Percentiles rank a stretch among this genome's conserved stretches.
Evolutionary conservation across 1,284 basidiomycete genomes (phyloP).

Genomic region (Ganoderma sp.): DNA sequence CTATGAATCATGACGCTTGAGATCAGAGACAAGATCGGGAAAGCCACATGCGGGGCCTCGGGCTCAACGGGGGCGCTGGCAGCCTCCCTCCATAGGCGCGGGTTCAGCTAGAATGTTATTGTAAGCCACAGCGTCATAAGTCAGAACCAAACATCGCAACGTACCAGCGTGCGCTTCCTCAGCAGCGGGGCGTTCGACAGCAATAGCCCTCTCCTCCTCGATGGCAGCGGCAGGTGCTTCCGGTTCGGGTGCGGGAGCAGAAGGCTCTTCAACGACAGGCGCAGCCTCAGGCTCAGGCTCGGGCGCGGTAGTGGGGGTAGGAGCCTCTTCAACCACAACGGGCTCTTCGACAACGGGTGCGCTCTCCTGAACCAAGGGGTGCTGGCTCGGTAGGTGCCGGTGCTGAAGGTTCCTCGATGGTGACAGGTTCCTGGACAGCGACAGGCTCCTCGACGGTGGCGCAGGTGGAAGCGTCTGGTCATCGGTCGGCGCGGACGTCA

Average conservation of each 20-base stretch:
- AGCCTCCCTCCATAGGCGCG: neutral
- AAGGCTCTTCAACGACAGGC: neutral
- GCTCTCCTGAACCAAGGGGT: constrained; percentile 12
- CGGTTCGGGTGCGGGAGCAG: neutral
- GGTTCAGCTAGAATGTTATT: neutral
- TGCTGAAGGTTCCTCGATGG: neutral
- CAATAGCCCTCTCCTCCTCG: neutral
- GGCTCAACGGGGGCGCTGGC: neutral
- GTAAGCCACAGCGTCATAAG: neutral
- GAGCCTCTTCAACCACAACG: constrained; percentile 13
- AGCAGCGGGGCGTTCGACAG: neutral
- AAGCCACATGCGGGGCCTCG: neutral
- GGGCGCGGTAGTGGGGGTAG: neutral
- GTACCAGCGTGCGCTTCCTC: neutral
- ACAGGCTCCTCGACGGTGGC: constrained; percentile 30
- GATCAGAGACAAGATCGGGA: neutral
- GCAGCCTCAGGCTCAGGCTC: neutral
- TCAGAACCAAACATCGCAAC: neutral
- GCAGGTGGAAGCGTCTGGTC: constrained; percentile 37
- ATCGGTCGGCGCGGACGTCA: neutral
- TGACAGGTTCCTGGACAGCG: neutral
- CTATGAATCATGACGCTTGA: neutral
- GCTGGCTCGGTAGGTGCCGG: constrained; percentile 9
- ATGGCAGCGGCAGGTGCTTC: neutral
- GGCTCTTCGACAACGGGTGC: constrained; percentile 7